Percentiles rank a stretch among this genome's conserved stretches.
Evolutionary conservation across 192 early-diverging fungal genomes (phyloP).

Genomic region (Spinellus fusiger): DNA sequence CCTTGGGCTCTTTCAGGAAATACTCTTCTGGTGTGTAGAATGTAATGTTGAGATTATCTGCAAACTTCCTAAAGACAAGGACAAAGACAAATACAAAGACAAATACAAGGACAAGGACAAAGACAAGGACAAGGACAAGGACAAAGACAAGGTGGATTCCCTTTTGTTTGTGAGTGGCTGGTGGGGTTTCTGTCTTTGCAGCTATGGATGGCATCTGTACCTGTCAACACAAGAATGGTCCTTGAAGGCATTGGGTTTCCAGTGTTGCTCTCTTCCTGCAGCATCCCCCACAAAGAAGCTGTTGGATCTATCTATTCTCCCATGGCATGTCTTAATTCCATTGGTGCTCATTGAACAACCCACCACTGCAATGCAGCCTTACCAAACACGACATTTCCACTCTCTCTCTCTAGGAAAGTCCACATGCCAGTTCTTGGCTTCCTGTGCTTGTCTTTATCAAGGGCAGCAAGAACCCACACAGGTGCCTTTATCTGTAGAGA

Average conservation of each 20-base stretch:
- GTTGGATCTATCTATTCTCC: conserved; percentile 31
- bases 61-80: conserved; percentile 57
- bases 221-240: conserved; percentile 84
- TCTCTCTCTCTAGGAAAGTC: conserved; percentile 44
- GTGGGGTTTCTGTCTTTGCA: background rate
- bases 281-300: conserved; percentile 94
- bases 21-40: conserved; percentile 84
- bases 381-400: conserved; percentile 39
- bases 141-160: background rate
- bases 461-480: conserved; percentile 68
- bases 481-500: conserved; percentile 41
- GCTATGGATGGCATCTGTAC: conserved; percentile 20
- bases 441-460: conserved; percentile 60
- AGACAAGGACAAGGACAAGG: background rate
- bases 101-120: too few relatives aligned
- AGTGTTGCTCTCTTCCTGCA: conserved; percentile 69
- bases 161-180: background rate
- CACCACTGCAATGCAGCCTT: background rate
- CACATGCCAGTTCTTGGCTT: conserved; percentile 74
- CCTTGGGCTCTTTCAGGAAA: conserved; percentile 49
- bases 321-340: background rate
- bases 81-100: background rate
- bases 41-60: conserved; percentile 58
- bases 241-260: conserved; percentile 50
- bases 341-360: background rate